Evolutionary conservation across 176 grass and related monocot species (phyloP), one percentile per base, ranked within the genome.

Genomic region (Oryza meridionalis): DNA sequence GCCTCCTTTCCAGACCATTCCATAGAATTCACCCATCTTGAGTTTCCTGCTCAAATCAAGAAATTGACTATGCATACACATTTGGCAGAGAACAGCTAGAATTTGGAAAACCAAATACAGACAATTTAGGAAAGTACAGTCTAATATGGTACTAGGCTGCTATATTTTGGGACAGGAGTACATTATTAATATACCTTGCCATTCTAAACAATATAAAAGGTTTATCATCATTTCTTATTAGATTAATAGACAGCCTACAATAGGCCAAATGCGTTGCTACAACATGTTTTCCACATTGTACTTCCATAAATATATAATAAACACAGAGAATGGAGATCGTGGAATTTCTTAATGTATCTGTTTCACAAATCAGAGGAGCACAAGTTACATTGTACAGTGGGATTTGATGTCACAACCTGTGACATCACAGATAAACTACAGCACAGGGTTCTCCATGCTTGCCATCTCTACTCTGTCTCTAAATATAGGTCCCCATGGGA

Each of bases 21-120:
- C 95, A 97, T 97, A 29, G 92, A 85, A 47, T 97, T 88, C 35
- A 97, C 95, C 95, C 95, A 97, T 84, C 92, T 92, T n/a, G 90
- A 97, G 73, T 97, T 97, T 11, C 92, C 92, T 97, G 84, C 26
- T 10, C 67, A 80, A 62, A 81, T 58, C 32, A 80, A 3, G 65
- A 76, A 81, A 64, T 2, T 72, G 3, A 74, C 79, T 50, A 62
- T 43, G 6, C 24, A 53, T 21, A 50, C 9, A 77, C 2, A 45
- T 78, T 45, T 17, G 4, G n/a, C 11, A 12, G 63, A 73, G 11
- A 35, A 83, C 12, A 33, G n/a, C 19, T 40, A 82, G 24, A 67
- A 73, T 27, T 26, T 47, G 10, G n/a, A 73, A 59, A 72, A 46
- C 9, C 33, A 76, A 33, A 72, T 49, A 49, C 40, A 25, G 46